Evolutionary conservation across 495 filamentous ascomycete genomes (phyloP).

Genomic region (Hypoxylon perforatum): DNA sequence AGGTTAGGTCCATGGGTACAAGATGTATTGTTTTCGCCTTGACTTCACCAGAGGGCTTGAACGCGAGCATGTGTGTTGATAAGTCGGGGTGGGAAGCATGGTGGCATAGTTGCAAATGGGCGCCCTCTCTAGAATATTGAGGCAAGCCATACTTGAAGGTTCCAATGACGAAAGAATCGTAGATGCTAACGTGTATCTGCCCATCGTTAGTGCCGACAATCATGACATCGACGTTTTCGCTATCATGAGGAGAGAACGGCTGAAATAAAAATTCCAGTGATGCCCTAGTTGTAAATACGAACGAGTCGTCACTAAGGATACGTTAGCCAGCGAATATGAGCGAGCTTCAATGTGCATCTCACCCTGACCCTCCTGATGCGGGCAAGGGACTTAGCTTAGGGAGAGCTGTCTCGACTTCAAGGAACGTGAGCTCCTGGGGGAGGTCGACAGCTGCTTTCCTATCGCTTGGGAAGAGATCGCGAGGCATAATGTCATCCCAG

Average conservation of each 20-base stretch:
- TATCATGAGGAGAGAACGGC: constrained; percentile 67
- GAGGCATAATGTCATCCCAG: constrained; percentile 50
- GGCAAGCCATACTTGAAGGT: constrained; percentile 61
- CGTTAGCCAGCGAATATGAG: constrained; percentile 35
- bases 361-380: constrained; percentile 67
- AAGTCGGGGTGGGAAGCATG: constrained; percentile 79
- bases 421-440: constrained; percentile 78
- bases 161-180: constrained; percentile 89
- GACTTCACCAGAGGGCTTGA: constrained; percentile 49
- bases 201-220: constrained; percentile 82
- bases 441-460: constrained; percentile 64
- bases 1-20: constrained; percentile 83
- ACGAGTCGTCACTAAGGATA: constrained; percentile 68
- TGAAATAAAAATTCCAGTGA: constrained; percentile 78
- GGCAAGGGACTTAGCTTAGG: constrained; percentile 81
- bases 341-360: constrained; percentile 36
- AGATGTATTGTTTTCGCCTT: constrained; percentile 62
- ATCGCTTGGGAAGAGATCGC: constrained; percentile 44
- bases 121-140: constrained; percentile 31
- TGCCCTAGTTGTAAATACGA: constrained; percentile 72
- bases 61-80: constrained; percentile 80
- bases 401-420: constrained; percentile 83
- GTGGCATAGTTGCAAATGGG: constrained; percentile 55
- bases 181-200: constrained; percentile 83
- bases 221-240: constrained; percentile 83